Base-by-base conservation (phyloP, 2,329 filamentous ascomycete genomes). In the Exophiala xenobiotica region DNA sequence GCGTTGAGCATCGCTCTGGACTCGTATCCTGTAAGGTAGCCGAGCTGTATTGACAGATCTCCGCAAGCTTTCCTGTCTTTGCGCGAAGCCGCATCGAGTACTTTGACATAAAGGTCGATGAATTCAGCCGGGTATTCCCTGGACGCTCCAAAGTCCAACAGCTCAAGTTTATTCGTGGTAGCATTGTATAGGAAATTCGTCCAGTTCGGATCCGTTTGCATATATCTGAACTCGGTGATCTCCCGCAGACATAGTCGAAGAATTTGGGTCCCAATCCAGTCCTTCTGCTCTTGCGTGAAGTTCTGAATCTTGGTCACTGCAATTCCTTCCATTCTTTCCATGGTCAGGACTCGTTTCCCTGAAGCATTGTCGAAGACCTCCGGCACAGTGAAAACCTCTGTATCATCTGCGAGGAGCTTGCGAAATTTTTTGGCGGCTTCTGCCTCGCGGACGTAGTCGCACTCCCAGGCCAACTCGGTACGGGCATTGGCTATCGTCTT, bases 151-250 rank as follows among this genome's bases (percentile, higher is more conserved):
- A 99, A 99, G 71, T 99, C 95, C 46, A 99, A 83, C 1, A 99
- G 81, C 69, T 96, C 91, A 11, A 99, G 84, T 65, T 83, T 87
- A 62, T 83, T 75, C 3, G 78, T 82, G 16, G 74, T 63, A 1
- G 83, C 75, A 63, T 97, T 93, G 77, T 90, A 99, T 16, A 97
- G 78, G 70, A 99, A 99, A 71, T 99, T 99, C 26, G 92, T 97
- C 93, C 93, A 99, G 76, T 99, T 99, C 33, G 93, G 93, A 67
- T 99, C 93, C 4, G 93, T 99, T 73, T 99, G 93, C 93, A 99
- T 99, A 74, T 95, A 97, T 54, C 79, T 85, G 80, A 96, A 97
- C 70, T 96, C 90, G 58, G 86, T 86, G 62, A 97, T 92, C 72
- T 97, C 93, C 52, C 91, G 86, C 31, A 97, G 79, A 67, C 90